Evolutionary conservation across 75 land plant genomes (phyloP), one percentile per base, ranked within the genome.

Genomic region (Sequoiadendron giganteum): DNA sequence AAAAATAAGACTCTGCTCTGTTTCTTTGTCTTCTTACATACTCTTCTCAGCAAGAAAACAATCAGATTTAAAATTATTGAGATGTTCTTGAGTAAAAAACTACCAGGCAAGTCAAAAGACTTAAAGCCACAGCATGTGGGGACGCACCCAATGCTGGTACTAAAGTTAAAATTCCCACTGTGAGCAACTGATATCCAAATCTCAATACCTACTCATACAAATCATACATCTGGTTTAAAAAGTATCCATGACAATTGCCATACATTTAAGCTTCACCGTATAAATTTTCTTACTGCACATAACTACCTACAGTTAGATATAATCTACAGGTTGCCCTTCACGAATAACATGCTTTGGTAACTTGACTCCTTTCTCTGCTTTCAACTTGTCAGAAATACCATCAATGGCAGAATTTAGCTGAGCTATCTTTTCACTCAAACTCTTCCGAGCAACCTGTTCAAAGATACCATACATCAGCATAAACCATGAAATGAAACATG

Each of bases 381-480:
- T 93, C 49, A 95, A 87, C 89, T 96, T 95, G 49, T 92, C 54
- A 65, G 97, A 93, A 86, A 96, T 91, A 84, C 92, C 93, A 89
- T 96, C 97, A 76, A 96, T 95, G 47, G 96, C 94, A 18, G 94
- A 87, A 87, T 95, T 96, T 39, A 96, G 86, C 77, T 96, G 96
- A 39, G 87, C 95, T 85, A 96, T 95, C 92, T 95, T 95, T 88
- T 95, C 94, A 11, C 92, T 80, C 88, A 96, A 88, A 73, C 89
- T 88, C 78, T 92, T 92, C 54, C 96, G 86, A 55, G 95, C 93
- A 79, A 86, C 95, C 97, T 96, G 91, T 75, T 10, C 3, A 43
- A 49, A 80, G 48, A 36, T 80, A 25, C 16, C 28, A 80, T 80
- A 21, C 47, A 25, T 80, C 48, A 43, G 47, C 48, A 25, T 8